Base-by-base conservation (phyloP, 2,329 filamentous ascomycete species). In the Stagonosporopsis rhizophila region DNA sequence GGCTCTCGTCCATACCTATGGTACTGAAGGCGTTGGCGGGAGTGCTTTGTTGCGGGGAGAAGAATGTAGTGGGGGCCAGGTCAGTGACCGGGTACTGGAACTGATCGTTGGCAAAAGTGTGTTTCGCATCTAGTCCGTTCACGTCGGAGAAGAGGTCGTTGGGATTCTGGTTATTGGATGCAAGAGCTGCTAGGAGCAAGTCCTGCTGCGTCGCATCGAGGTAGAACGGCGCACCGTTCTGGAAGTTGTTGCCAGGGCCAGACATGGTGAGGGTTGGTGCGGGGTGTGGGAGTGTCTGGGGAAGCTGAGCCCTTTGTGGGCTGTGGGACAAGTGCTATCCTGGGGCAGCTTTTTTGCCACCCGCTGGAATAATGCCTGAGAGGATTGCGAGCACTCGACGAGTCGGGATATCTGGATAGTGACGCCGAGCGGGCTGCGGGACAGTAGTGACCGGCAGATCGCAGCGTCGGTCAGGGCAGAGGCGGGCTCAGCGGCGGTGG, bases 1-100 rank as follows among this genome's bases (percentile, higher is more conserved):
- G 92, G 61, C 89, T 95, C 44, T 92, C 89, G 28, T 92, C 86
- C 11, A 80, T 61, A 40, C 64, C 64, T 34, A 73, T 73, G 53
- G 86, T 83, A 19, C 53, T 39, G 52, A 85, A 73, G 23, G 77
- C 76, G 30, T 81, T 79, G 2, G 79, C 61, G 15, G 69, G 68
- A 1, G 70, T 70, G 41, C 59, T 65, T 51, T 78, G 75, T 44
- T 76, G 74, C 1, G 75, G 74, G 7, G 75, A 77, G 52, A 77
- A 77, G 67, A 74, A 74, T 1, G 53, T 35, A 32, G 62, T 56
- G 19, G 72, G 68, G 52, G 77, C 70, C 52, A 77, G 59, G 40
- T 56, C 68, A 56, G 74, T 71, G 28, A 71, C 59, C 9, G 72
- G 62, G 48, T 72, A 77, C 41, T 69, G 71, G 44, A 69, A 72